Conservation (phyloP, 306 rosid genomes). For the Vigna radiata region DNA sequence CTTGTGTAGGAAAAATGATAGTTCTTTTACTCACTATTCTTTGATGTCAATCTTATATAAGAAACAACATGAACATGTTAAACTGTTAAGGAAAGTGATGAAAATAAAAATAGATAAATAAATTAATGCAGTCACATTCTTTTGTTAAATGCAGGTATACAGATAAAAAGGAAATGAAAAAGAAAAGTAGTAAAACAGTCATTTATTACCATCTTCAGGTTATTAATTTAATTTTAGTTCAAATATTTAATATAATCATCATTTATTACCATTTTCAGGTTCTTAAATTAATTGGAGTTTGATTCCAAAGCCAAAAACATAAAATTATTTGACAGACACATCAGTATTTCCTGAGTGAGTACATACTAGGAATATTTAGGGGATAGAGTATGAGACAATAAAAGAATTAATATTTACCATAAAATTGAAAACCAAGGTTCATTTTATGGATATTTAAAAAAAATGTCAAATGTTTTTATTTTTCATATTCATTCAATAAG, state of each 20-base stretch:
- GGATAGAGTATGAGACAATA: background rate
- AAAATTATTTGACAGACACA: background rate
- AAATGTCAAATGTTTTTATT: background rate
- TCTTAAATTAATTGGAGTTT: background rate
- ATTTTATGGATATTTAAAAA: background rate
- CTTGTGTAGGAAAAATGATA: conserved; percentile 24
- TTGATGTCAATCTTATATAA: conserved; percentile 8
- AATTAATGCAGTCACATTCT: background rate
- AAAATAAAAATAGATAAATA: background rate
- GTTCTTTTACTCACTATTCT: conserved; percentile 11
- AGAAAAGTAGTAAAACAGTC: background rate
- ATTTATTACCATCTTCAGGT: background rate
- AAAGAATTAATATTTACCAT: background rate
- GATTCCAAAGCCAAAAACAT: background rate
- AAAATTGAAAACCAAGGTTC: background rate
- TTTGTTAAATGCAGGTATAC: background rate
- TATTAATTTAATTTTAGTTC: background rate
- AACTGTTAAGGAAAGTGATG: background rate
- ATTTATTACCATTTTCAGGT: no score
- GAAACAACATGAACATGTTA: background rate
- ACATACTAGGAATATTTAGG: background rate
- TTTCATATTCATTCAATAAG: background rate
- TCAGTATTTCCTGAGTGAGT: background rate
- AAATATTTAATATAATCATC: background rate
- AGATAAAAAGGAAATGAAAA: background rate